Evolutionary conservation across 495 filamentous ascomycete genomes (phyloP), one percentile per base, ranked within the genome.

Genomic region (Cryomyces antarcticus): DNA sequence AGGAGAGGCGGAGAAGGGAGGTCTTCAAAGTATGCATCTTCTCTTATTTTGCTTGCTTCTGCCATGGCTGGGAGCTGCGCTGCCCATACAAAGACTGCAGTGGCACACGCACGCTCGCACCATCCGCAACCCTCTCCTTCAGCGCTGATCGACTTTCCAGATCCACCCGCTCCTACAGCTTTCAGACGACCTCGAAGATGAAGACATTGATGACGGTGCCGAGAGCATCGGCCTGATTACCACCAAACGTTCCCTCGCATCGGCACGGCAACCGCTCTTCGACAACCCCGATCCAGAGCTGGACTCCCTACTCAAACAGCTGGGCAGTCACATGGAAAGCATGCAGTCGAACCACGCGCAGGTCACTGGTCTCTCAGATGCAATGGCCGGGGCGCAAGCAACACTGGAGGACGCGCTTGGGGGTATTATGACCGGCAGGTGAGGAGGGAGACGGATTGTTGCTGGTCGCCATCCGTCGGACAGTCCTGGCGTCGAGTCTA

Each of bases 341-440:
- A 67, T 78, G 60, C 63, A 69, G 42, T 64, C 54, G 39, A 77
- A 75, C 47, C 57, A 62, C 3, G 61, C 57, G n/a, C 66, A 69
- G 29, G 58, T 76, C 9, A 43, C 58, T 6, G 73, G 66, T 4
- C 60, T 77, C 37, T 50, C 56, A 9, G 66, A 71, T 35, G 70
- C 70, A 7, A 64, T 77, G 41, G 53, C 56, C 38, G 53, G 60
- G 36, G 66, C 68, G 17, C 64, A 67, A 46, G 65, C 62, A 31
- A 64, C 68, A n/a, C 55, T 78, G 46, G 65, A 65, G 44, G 44
- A 52, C 30, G 41, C 49, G 33, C 40, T 57, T 24, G 17, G 17
- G 17, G 17, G 17, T 24, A 2, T 24, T 24, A 24, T 24, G 17
- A 24, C 17, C 17, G 17, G 17, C 2, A 2, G 17, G 17, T 24